A percentile compares a stretch with the other conserved stretches of the same genome.
Evolutionary conservation across 2,329 filamentous ascomycete genomes (phyloP).

Genomic region (Fusarium sp.): DNA sequence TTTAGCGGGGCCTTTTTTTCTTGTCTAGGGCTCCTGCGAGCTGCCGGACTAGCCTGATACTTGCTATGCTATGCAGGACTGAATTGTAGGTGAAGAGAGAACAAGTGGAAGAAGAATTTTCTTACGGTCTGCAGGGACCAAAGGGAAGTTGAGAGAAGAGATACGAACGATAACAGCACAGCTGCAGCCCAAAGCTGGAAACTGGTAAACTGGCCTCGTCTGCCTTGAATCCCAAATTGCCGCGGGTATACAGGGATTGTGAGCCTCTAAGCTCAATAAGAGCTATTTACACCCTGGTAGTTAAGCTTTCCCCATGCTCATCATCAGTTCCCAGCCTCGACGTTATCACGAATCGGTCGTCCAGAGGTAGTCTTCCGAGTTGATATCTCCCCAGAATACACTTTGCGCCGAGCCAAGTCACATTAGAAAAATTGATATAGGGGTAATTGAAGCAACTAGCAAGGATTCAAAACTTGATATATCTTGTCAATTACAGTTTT

Average conservation of each 20-base stretch:
- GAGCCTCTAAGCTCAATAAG: slow-evolving; percentile 22
- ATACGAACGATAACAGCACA: slow-evolving; percentile 22
- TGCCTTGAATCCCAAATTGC: slow-evolving; percentile 20
- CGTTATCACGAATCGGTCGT: slow-evolving; percentile 1
- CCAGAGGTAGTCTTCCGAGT: slow-evolving; percentile 9
- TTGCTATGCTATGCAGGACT: slow-evolving; percentile 53
- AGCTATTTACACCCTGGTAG: slow-evolving; percentile 20
- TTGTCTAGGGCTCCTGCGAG: slow-evolving; percentile 44
- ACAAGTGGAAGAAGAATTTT: slow-evolving; percentile 17
- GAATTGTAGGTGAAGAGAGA: slow-evolving; percentile 11
- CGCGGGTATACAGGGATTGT: slow-evolving; percentile 27
- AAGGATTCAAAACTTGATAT: slow-evolving; percentile 34
- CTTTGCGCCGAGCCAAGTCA: slow-evolving; percentile 24
- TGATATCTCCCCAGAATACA: slow-evolving; percentile 21
- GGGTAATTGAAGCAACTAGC: slow-evolving; percentile 27
- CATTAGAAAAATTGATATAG: slow-evolving; percentile 14
- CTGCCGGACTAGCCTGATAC: slow-evolving; percentile 53
- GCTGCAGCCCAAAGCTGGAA: slow-evolving; percentile 8
- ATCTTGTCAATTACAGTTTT: slow-evolving; percentile 18
- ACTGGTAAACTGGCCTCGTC: slow-evolving; percentile 22
- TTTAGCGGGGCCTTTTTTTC: slow-evolving; percentile 36
- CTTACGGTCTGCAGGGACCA: slow-evolving; percentile 24
- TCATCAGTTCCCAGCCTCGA: slow-evolving; percentile 35
- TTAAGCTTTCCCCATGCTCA: slow-evolving; percentile 17
- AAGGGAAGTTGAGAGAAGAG: slow-evolving; percentile 24